These are phyloP conservation scores for Xylogone sp. DNA, from an alignment of 2,329 filamentous ascomycete species.

Conservation along the genomic window DNA sequence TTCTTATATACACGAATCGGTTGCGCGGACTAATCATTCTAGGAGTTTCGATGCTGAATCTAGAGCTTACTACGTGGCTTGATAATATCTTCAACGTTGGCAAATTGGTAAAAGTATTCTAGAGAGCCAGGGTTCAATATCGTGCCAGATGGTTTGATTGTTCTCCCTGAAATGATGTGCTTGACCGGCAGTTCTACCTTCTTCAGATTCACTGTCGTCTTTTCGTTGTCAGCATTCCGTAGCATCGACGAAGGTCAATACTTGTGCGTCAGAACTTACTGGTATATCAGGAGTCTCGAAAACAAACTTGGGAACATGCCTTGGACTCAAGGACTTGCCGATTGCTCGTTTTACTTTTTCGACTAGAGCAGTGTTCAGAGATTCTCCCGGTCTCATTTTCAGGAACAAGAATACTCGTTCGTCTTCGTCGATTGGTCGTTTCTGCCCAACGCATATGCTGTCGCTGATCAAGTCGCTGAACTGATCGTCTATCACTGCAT, in stretches of 20 bases:
- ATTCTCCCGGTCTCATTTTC: conserved; percentile 11
- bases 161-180: conserved; percentile 34
- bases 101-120: neutral
- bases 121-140: conserved; percentile 33
- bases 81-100: neutral
- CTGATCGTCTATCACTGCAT: conserved; percentile 37
- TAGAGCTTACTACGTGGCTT: too few species aligned
- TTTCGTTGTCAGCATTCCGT: too few species aligned
- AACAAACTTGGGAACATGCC: conserved; percentile 39
- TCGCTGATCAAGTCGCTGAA: conserved; percentile 27
- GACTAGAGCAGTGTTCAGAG: conserved; percentile 19
- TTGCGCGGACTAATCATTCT: too few species aligned
- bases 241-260: too few species aligned
- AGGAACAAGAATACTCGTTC: conserved; percentile 22
- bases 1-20: too few species aligned
- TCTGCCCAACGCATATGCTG: conserved; percentile 18
- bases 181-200: conserved; percentile 42
- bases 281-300: conserved; percentile 35
- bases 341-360: conserved; percentile 21
- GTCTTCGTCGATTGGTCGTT: conserved; percentile 14
- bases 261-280: too few species aligned
- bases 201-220: conserved; percentile 42
- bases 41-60: too few species aligned
- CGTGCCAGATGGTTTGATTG: conserved; percentile 33
- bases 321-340: conserved; percentile 10